phyloP scores from a whole-genome alignment of 208 protist species.

The Ichthyophonus hoferi region DNA sequence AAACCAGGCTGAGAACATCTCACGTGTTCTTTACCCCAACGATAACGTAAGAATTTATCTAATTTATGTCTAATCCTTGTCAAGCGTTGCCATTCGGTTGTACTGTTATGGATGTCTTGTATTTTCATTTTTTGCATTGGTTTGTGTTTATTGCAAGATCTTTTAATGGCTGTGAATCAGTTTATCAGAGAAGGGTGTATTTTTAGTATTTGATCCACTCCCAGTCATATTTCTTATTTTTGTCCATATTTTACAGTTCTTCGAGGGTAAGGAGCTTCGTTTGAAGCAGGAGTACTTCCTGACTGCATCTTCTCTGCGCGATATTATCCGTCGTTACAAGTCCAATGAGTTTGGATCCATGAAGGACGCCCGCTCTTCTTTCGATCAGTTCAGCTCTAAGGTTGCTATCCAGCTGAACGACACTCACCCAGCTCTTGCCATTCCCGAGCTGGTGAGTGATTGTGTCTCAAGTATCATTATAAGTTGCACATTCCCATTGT shows the following conservation, averaged over 20 bases:
- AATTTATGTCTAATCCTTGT: too few relatives aligned
- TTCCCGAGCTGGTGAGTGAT: conserved; percentile 68
- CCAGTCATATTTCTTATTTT: neutral
- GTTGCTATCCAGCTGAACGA: conserved; percentile 79
- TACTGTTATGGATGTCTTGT: too few relatives aligned
- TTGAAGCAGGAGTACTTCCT: conserved; percentile 80
- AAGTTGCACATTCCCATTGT: too few relatives aligned
- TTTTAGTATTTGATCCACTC: too few relatives aligned
- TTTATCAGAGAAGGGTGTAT: too few relatives aligned
- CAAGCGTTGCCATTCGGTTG: too few relatives aligned
- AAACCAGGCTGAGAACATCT: conserved; percentile 64
- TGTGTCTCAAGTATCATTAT: too few relatives aligned
- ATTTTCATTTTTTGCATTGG: too few relatives aligned
- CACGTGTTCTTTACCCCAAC: conserved; percentile 79
- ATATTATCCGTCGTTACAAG: conserved; percentile 68
- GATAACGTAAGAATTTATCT: too few relatives aligned
- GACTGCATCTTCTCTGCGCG: conserved; percentile 69
- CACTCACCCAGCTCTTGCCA: conserved; percentile 76
- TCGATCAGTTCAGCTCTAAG: conserved; percentile 49
- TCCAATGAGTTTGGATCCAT: conserved; percentile 9
- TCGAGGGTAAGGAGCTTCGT: conserved; percentile 70
- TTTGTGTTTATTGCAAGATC: too few relatives aligned
- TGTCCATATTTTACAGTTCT: conserved; percentile 34
- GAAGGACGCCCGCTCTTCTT: neutral
- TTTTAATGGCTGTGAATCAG: too few relatives aligned